Evolutionary conservation across 805 yeast genomes (phyloP).

Genomic region (Yarrowia sp.): DNA sequence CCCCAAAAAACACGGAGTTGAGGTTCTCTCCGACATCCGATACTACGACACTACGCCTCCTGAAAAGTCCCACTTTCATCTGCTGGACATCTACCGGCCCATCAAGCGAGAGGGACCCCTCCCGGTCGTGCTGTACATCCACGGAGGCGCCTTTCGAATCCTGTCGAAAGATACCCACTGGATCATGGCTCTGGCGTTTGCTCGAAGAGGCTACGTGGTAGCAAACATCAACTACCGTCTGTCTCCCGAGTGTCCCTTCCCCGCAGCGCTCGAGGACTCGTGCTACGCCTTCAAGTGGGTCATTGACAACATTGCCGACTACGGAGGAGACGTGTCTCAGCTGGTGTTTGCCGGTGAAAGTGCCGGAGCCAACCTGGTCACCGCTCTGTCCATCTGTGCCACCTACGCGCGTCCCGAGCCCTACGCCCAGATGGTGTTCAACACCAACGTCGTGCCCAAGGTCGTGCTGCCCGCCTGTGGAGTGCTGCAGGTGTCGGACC

Average conservation of each 20-base stretch:
- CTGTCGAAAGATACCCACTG: constrained; percentile 27
- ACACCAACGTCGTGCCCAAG: constrained; percentile 10
- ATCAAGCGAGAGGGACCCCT: constrained; percentile 26
- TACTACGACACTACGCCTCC: constrained; percentile 1
- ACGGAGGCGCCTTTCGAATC: constrained; percentile 27
- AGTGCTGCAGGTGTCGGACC: constrained; percentile 11
- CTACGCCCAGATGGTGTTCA: constrained; percentile 28
- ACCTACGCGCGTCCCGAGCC: constrained; percentile 17
- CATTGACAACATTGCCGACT: constrained; percentile 8
- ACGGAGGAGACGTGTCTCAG: not conserved
- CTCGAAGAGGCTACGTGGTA: constrained; percentile 29
- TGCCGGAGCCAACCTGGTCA: constrained; percentile 31
- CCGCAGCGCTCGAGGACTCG: constrained; percentile 24
- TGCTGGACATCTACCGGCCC: constrained; percentile 24
- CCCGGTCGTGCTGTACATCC: constrained; percentile 23
- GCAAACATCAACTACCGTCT: constrained; percentile 32
- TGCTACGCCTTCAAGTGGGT: constrained; percentile 27
- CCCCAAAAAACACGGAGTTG: constrained; percentile 31
- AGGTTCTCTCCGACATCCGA: constrained; percentile 6
- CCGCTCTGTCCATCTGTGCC: constrained; percentile 23
- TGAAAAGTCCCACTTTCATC: constrained; percentile 8
- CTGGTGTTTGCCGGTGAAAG: constrained; percentile 26
- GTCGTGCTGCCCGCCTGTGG: constrained; percentile 31
- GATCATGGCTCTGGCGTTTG: constrained; percentile 26
- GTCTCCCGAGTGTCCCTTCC: constrained; percentile 11